phyloP scores from a whole-genome alignment of 2,329 filamentous ascomycete species.

The Verticillium nubilum region DNA sequence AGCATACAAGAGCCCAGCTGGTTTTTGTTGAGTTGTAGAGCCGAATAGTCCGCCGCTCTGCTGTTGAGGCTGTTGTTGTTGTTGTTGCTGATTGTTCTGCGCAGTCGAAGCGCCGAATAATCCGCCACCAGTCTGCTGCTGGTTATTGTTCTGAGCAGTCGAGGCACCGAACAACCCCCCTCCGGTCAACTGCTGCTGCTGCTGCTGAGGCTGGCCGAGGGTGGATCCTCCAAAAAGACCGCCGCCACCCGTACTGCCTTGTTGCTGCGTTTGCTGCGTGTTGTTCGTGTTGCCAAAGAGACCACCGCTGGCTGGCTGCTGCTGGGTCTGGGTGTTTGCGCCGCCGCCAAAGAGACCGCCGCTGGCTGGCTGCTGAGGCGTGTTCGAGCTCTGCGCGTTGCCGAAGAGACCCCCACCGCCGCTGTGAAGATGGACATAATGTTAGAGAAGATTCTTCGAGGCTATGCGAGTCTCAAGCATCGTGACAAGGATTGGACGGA shows the following conservation, averaged over 20 bases:
- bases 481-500: neutral
- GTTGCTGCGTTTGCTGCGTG: constrained; percentile 15
- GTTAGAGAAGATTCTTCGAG: neutral
- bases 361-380: constrained; percentile 10
- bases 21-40: constrained; percentile 7
- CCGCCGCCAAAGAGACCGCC: constrained; percentile 14
- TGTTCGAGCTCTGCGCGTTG: neutral
- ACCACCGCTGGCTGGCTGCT: constrained; percentile 22
- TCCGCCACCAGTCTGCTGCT: constrained; percentile 9
- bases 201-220: constrained; percentile 5
- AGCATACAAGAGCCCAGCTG: constrained; percentile 24
- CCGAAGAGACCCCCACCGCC: constrained; percentile 17
- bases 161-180: constrained; percentile 18
- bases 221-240: constrained; percentile 4
- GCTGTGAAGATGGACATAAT: neutral
- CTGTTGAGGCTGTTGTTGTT: constrained; percentile 12
- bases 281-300: constrained; percentile 27
- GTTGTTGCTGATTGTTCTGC: constrained; percentile 6
- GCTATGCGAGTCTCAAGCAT: too few species aligned
- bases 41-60: constrained; percentile 7
- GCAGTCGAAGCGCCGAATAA: constrained; percentile 24
- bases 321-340: constrained; percentile 20
- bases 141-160: neutral
- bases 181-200: constrained; percentile 6
- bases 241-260: constrained; percentile 2